phyloP scores from a whole-genome alignment of 441 rosid genomes.

The Aquilaria agallochum region DNA sequence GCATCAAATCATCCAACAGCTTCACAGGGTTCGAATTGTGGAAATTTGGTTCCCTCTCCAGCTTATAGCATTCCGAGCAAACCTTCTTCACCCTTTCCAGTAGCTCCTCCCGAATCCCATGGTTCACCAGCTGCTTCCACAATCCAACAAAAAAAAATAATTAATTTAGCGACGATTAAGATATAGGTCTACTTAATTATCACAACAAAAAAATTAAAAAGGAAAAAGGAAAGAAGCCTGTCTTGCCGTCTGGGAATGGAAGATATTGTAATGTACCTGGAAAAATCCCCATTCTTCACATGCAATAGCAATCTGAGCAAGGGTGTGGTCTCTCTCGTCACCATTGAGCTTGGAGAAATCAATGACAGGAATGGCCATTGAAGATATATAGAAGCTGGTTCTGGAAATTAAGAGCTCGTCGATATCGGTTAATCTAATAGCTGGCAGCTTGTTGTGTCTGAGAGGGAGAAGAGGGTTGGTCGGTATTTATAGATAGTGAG shows the following conservation, averaged over 20 bases:
- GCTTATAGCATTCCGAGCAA: constrained; percentile 45
- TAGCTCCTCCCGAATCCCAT: constrained; percentile 67
- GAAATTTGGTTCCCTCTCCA: constrained; percentile 71
- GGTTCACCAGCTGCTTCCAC: constrained; percentile 65
- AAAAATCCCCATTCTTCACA: constrained; percentile 94
- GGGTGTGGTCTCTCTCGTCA: constrained; percentile 51
- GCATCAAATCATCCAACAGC: constrained; percentile 36
- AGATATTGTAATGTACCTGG: constrained; percentile 33
- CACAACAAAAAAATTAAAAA: background rate
- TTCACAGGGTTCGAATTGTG: constrained; percentile 43
- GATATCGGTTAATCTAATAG: constrained; percentile 7
- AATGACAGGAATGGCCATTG: constrained; percentile 85
- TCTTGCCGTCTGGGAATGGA: background rate
- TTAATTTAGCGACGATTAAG: constrained; percentile 1
- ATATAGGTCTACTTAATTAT: background rate
- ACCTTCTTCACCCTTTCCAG: constrained; percentile 74
- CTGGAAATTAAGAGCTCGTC: background rate
- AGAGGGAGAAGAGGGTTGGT: constrained; percentile 8
- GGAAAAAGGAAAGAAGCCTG: background rate
- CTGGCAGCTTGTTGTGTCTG: constrained; percentile 17
- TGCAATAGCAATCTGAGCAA: constrained; percentile 63
- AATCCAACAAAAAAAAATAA: background rate
- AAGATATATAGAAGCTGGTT: constrained; percentile 6
- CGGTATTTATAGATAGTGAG: constrained; percentile 46
- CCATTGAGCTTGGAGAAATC: constrained; percentile 80